Percentiles rank a stretch among this genome's conserved stretches.
Evolutionary conservation across 805 yeast genomes (phyloP).

Genomic region (Grigorovia yakushimaensis): DNA sequence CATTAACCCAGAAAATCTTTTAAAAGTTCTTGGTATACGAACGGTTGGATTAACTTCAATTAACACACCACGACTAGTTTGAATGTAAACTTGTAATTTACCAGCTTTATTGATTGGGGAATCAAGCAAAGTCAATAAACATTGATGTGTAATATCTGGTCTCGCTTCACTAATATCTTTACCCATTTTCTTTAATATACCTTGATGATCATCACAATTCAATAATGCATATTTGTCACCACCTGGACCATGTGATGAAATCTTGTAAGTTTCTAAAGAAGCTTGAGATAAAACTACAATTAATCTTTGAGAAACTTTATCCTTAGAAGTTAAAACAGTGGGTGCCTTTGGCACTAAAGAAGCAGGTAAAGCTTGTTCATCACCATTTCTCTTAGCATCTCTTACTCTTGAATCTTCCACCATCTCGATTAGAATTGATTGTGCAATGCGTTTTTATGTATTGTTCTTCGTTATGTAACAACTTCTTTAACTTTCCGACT

Average conservation of each 20-base stretch:
- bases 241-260: constrained; percentile 65
- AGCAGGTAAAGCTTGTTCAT: constrained; percentile 43
- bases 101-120: constrained; percentile 99
- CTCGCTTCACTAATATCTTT: constrained; percentile 96
- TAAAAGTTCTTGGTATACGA: constrained; percentile 96
- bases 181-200: constrained; percentile 87
- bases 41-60: constrained; percentile 94
- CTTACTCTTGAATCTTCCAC: constrained; percentile 41
- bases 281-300: constrained; percentile 95
- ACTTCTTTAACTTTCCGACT: not conserved
- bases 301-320: constrained; percentile 76
- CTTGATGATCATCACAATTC: constrained; percentile 98
- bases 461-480: not conserved
- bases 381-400: constrained; percentile 32
- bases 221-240: constrained; percentile 89
- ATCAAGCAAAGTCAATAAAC: constrained; percentile 85
- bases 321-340: constrained; percentile 66
- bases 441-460: no score
- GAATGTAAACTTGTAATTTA: constrained; percentile 89
- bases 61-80: constrained; percentile 88
- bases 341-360: constrained; percentile 86
- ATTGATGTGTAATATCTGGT: constrained; percentile 98
- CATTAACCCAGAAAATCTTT: constrained; percentile 95
- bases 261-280: constrained; percentile 87
- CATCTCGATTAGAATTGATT: constrained; percentile 19